A percentile compares a stretch with the other conserved stretches of the same genome.
Evolutionary conservation across 768 basidiomycete genomes (phyloP).

Genomic region (Mycena indigotica): DNA sequence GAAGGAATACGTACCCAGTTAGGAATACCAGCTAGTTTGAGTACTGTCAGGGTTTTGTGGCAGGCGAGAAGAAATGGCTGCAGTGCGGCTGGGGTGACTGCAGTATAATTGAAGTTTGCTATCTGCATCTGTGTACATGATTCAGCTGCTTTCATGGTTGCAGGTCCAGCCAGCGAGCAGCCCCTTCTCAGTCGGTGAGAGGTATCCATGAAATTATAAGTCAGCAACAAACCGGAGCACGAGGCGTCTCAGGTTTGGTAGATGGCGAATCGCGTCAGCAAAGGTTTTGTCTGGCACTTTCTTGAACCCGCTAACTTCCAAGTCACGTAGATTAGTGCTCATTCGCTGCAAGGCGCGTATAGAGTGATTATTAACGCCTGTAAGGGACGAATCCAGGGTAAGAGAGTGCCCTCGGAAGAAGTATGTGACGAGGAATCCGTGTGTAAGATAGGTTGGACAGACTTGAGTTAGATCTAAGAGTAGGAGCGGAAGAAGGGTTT

Average conservation of each 20-base stretch:
- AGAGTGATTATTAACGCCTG: constrained; percentile 55
- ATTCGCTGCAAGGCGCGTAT: constrained; percentile 45
- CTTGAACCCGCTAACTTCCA: constrained; percentile 54
- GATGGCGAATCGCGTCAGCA: constrained; percentile 47
- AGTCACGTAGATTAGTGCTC: constrained; percentile 41
- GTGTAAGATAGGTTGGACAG: constrained; percentile 54
- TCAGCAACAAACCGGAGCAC: constrained; percentile 49
- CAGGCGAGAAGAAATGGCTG: constrained; percentile 42
- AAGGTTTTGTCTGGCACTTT: constrained; percentile 56
- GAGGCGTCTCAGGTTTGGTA: constrained; percentile 49
- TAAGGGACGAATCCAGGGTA: constrained; percentile 47
- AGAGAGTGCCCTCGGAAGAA: constrained; percentile 59
- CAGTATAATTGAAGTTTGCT: constrained; percentile 65
- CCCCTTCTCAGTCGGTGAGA: constrained; percentile 42
- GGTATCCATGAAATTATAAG: constrained; percentile 14
- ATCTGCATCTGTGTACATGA: constrained; percentile 45
- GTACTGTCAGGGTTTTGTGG: constrained; percentile 47
- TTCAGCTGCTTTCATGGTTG: constrained; percentile 47
- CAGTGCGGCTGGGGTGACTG: constrained; percentile 51
- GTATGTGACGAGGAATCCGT: constrained; percentile 60
- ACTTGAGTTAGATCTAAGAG: constrained; percentile 52
- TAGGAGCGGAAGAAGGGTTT: constrained; percentile 49
- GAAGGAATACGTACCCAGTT: constrained; percentile 62
- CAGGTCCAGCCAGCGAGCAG: constrained; percentile 56
- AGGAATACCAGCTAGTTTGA: constrained; percentile 64